Base-by-base conservation (phyloP, 495 filamentous ascomycete species). In the Amphirosellinia nigrospora region DNA sequence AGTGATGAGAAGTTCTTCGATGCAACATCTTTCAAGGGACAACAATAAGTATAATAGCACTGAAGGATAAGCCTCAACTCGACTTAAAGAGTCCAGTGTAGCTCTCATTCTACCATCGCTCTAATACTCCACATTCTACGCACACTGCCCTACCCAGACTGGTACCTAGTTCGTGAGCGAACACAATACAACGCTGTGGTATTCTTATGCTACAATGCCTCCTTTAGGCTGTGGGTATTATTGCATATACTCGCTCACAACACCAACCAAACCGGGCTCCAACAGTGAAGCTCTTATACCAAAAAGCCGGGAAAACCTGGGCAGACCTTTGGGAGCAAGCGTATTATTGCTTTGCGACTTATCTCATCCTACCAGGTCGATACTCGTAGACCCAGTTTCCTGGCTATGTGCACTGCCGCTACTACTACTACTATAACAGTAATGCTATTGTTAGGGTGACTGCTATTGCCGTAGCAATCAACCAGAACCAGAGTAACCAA, bases 211-310 rank as follows among this genome's bases (percentile, higher is more conserved):
- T 67, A 30, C n/a, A 46, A 53, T 28, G 28, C 53, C 23, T 53
- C 56, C 45, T 53, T 7, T 0, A 41, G 43, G 28, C 38, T 28
- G 38, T 62, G 66, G 66, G 66, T 69, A 69, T 69, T 62, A 34
- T 62, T 41, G 39, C 16, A 69, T 45, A 66, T n/a, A 52, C 41
- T 62, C 53, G 56, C n/a, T 43, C 32, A n/a, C 66, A 21, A 30
- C 55, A 13, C 43, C n/a, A 11, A 39, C 56, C 45, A 52, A 52
- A 23, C 28, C 19, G 0, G 23, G 30, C 21, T 16, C 48, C 30
- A 19, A 67, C 9, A 16, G 11, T 19, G 30, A 32, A 32, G 26
- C 43, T n/a, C 32, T 63, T 46, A 30, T 16, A 43, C 15, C 26
- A 13, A 13, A 8, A 2, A 16, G 8, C 21, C 11, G 21, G 11